Conservation (phyloP, 1,284 basidiomycete genomes). For the Quambalaria eucalypti region DNA sequence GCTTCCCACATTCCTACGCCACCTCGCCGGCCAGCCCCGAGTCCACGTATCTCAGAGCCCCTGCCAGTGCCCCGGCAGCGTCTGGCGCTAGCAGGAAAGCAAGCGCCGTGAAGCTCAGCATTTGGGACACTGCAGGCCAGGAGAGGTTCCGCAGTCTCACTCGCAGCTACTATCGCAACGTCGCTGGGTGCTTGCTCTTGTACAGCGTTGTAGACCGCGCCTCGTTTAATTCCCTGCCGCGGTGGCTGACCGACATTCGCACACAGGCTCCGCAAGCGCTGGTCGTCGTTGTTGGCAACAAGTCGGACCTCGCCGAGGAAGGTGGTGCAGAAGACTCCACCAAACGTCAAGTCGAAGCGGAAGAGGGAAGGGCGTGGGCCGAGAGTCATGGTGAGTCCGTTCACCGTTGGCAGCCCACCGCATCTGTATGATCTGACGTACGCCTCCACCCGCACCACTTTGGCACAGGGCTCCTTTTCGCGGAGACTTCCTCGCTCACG, state of each 20-base stretch:
- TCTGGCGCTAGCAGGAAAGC: slow-evolving; percentile 1
- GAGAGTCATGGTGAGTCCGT: slow-evolving; percentile 69
- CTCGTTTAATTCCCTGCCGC: slow-evolving; percentile 66
- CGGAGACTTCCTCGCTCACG: slow-evolving; percentile 82
- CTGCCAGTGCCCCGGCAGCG: slow-evolving; percentile 19
- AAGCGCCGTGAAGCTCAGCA: slow-evolving; percentile 6
- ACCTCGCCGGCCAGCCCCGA: too few species aligned
- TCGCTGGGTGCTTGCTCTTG: slow-evolving; percentile 64
- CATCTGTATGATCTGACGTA: too few species aligned
- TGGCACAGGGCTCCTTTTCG: slow-evolving; percentile 57
- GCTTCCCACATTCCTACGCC: too few species aligned
- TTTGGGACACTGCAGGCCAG: slow-evolving; percentile 41
- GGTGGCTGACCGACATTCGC: slow-evolving; percentile 84
- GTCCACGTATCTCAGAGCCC: too few species aligned
- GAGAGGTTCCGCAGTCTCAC: slow-evolving; percentile 70
- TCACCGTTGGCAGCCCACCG: too few species aligned
- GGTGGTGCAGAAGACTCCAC: slow-evolving; percentile 57
- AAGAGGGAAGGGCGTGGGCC: slow-evolving; percentile 88
- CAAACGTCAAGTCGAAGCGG: slow-evolving; percentile 83
- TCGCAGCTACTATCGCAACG: slow-evolving; percentile 88
- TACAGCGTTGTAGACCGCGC: slow-evolving; percentile 88
- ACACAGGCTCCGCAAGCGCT: slow-evolving; percentile 79
- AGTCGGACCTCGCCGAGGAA: slow-evolving; percentile 58
- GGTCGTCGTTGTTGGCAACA: slow-evolving; percentile 87
- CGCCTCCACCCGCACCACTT: not conserved